Evolutionary conservation across 352 stramenopile genomes (phyloP).

Genomic region (Phytophthora nicotianae): DNA sequence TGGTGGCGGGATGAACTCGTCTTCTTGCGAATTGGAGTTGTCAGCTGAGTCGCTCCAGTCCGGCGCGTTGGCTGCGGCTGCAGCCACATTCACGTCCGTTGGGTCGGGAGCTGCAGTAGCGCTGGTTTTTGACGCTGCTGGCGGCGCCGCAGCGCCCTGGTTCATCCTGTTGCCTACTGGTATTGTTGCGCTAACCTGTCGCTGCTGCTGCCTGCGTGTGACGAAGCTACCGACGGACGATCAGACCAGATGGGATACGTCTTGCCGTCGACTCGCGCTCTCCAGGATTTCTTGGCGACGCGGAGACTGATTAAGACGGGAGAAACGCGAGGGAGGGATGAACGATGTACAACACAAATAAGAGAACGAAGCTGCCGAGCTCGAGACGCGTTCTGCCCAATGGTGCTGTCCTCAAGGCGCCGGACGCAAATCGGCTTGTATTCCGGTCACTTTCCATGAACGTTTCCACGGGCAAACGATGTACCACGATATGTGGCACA

Average conservation of each 20-base stretch:
- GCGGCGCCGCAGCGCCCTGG: constrained; percentile 4
- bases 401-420: constrained; percentile 9
- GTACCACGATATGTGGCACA: constrained; percentile 16
- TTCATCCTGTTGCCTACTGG: constrained; percentile 24
- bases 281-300: constrained; percentile 2
- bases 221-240: constrained; percentile 3
- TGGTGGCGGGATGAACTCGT: constrained; percentile 53
- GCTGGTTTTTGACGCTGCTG: constrained; percentile 5
- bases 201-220: constrained; percentile 7
- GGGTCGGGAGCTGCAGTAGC: constrained; percentile 8
- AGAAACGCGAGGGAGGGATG: neutral
- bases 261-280: constrained; percentile 12
- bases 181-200: constrained; percentile 3
- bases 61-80: constrained; percentile 13
- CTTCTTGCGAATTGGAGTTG: constrained; percentile 62
- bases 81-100: constrained; percentile 21
- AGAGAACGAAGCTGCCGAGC: constrained; percentile 7
- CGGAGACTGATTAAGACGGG: neutral
- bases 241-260: constrained; percentile 15
- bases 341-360: neutral
- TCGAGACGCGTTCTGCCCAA: constrained; percentile 22
- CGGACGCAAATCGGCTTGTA: constrained; percentile 38
- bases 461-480: constrained; percentile 22
- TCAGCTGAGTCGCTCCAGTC: constrained; percentile 77
- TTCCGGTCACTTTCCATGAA: constrained; percentile 49